These are phyloP conservation scores for Nigrospora sphaerica DNA, from an alignment of 2,329 filamentous ascomycete species.

Conservation along the genomic window DNA sequence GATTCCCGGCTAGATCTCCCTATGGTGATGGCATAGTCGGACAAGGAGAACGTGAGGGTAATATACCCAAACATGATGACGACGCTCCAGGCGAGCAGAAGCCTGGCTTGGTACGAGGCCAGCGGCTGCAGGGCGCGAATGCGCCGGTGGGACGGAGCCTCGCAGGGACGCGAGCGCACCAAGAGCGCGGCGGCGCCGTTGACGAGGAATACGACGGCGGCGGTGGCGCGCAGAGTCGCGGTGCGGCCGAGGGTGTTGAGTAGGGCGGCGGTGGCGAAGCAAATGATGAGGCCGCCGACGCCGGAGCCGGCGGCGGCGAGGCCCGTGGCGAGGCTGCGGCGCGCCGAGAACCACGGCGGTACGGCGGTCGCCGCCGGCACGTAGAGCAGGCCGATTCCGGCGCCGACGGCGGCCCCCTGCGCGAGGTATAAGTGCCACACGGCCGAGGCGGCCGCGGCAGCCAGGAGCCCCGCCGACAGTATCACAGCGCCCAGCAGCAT, in stretches of 20 bases:
- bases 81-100: slow-evolving; percentile 50
- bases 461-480: slow-evolving; percentile 42
- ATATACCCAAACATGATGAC: slow-evolving; percentile 60
- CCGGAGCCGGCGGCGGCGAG: slow-evolving; percentile 52
- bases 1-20: slow-evolving; percentile 52
- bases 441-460: slow-evolving; percentile 40
- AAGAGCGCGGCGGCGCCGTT: slow-evolving; percentile 49
- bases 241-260: slow-evolving; percentile 46
- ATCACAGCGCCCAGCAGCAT: slow-evolving; percentile 48
- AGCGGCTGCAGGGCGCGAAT: slow-evolving; percentile 27
- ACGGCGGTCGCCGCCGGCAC: slow-evolving; percentile 47
- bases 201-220: slow-evolving; percentile 41
- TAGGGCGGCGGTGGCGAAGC: slow-evolving; percentile 49
- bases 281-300: slow-evolving; percentile 52
- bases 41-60: slow-evolving; percentile 55
- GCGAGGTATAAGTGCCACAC: slow-evolving; percentile 56
- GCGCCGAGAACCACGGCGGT: slow-evolving; percentile 55
- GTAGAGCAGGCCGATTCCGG: slow-evolving; percentile 55
- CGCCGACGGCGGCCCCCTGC: slow-evolving; percentile 53
- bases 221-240: slow-evolving; percentile 56
- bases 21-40: slow-evolving; percentile 53
- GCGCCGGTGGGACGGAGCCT: slow-evolving; percentile 36
- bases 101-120: slow-evolving; percentile 37
- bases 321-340: slow-evolving; percentile 53
- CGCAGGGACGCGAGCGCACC: slow-evolving; percentile 45